These are phyloP conservation scores for Mucor racemosus DNA, from an alignment of 371 early-diverging fungal species.

Conservation along the genomic window DNA sequence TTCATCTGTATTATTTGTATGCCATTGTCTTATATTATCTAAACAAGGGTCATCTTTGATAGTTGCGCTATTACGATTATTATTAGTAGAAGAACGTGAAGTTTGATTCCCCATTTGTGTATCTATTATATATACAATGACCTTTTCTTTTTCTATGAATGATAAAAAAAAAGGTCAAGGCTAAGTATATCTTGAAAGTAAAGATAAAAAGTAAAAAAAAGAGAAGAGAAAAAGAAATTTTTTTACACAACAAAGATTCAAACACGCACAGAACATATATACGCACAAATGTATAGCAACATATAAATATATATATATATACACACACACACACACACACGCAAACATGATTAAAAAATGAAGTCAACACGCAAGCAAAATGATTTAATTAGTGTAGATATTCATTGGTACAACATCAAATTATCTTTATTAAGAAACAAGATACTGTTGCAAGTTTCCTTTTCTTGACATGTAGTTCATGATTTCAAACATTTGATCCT, in stretches of 20 bases:
- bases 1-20: conserved; percentile 21
- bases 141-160: background rate
- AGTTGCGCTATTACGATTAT: conserved; percentile 27
- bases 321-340: background rate
- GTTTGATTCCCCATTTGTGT: conserved; percentile 42
- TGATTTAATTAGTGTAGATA: background rate
- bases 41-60: conserved; percentile 30
- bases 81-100: conserved; percentile 27
- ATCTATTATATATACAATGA: background rate
- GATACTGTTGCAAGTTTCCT: background rate
- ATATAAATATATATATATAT: background rate
- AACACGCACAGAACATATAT: background rate
- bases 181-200: background rate
- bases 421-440: too few relatives aligned
- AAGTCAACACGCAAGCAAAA: background rate
- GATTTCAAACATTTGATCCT: background rate
- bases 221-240: background rate
- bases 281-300: background rate
- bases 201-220: background rate
- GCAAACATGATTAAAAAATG: background rate
- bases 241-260: background rate
- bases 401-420: background rate
- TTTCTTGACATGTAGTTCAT: background rate
- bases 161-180: background rate
- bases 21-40: conserved; percentile 27